Evolutionary conservation across 495 filamentous ascomycete species (phyloP).

Genomic region (Penicillium herquei): DNA sequence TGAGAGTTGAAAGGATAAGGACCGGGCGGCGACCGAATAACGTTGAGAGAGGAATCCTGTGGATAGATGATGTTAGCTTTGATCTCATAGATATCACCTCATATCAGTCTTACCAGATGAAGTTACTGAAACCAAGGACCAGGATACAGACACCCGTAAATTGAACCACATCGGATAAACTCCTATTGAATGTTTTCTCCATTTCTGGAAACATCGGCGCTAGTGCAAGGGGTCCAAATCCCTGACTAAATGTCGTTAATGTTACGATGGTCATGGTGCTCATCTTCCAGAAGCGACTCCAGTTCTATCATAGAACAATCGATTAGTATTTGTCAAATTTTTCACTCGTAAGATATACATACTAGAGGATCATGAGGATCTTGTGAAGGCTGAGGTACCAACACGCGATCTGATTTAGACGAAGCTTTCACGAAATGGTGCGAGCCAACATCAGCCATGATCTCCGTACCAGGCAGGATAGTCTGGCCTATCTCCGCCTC

Average conservation of each 20-base stretch:
- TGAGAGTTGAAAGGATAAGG: constrained; percentile 52
- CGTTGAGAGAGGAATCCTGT: constrained; percentile 56
- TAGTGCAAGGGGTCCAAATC: constrained; percentile 56
- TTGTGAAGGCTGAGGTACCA: constrained; percentile 54
- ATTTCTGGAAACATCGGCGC: constrained; percentile 58
- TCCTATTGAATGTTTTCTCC: constrained; percentile 55
- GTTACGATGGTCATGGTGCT: constrained; percentile 45
- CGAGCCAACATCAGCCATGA: constrained; percentile 58
- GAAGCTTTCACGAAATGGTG: constrained; percentile 61
- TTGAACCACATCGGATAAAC: constrained; percentile 45
- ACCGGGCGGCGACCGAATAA: constrained; percentile 59
- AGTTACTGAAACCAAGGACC: constrained; percentile 63
- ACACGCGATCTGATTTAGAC: constrained; percentile 36
- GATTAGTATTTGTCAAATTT: too few species aligned
- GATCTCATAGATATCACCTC: too few species aligned
- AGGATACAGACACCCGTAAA: constrained; percentile 61
- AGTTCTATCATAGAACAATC: constrained; percentile 28
- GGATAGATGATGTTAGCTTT: neutral
- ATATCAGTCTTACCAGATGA: constrained; percentile 46
- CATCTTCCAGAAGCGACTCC: constrained; percentile 42
- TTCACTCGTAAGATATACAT: constrained; percentile 1
- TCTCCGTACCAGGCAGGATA: constrained; percentile 61
- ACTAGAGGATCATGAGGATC: constrained; percentile 47
- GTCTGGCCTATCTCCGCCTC: constrained; percentile 52
- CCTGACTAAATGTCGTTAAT: constrained; percentile 55